These are phyloP conservation scores for Teunomyces lycoperdinae DNA, from an alignment of 805 yeast species.

Conservation along the genomic window DNA sequence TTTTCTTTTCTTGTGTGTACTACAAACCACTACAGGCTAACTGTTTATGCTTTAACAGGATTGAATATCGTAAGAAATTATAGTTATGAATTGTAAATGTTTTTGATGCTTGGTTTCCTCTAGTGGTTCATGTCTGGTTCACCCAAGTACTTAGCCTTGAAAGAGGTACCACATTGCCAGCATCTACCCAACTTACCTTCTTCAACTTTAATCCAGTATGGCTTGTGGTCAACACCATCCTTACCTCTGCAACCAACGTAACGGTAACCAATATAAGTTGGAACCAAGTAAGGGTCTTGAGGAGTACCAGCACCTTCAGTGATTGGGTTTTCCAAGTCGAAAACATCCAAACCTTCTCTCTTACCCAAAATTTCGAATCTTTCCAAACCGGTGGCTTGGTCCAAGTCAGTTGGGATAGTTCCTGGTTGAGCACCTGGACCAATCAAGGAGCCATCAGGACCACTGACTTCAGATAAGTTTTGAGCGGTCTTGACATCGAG, in stretches of 20 bases:
- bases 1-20: neutral
- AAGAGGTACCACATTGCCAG: slow-evolving; percentile 98
- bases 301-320: slow-evolving; percentile 88
- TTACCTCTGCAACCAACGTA: slow-evolving; percentile 97
- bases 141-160: slow-evolving; percentile 85
- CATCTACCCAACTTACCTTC: slow-evolving; percentile 85
- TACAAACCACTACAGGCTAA: neutral
- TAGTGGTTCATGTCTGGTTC: slow-evolving; percentile 65
- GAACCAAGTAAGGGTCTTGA: slow-evolving; percentile 83
- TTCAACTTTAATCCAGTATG: slow-evolving; percentile 90
- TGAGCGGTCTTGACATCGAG: slow-evolving; percentile 55
- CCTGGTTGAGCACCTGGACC: slow-evolving; percentile 90
- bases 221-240: slow-evolving; percentile 80
- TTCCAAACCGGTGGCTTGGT: slow-evolving; percentile 98
- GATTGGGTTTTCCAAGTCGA: slow-evolving; percentile 85
- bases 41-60: neutral
- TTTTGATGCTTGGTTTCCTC: slow-evolving; percentile 9
- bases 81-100: slow-evolving; percentile 3
- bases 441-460: slow-evolving; percentile 66
- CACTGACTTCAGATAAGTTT: slow-evolving; percentile 72
- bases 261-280: slow-evolving; percentile 88
- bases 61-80: slow-evolving; percentile 2
- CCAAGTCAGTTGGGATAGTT: slow-evolving; percentile 86
- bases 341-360: slow-evolving; percentile 91
- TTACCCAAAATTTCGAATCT: slow-evolving; percentile 93